These are phyloP conservation scores for Yarrowia yakushimensis DNA, from an alignment of 805 yeast species.

Conservation along the genomic window DNA sequence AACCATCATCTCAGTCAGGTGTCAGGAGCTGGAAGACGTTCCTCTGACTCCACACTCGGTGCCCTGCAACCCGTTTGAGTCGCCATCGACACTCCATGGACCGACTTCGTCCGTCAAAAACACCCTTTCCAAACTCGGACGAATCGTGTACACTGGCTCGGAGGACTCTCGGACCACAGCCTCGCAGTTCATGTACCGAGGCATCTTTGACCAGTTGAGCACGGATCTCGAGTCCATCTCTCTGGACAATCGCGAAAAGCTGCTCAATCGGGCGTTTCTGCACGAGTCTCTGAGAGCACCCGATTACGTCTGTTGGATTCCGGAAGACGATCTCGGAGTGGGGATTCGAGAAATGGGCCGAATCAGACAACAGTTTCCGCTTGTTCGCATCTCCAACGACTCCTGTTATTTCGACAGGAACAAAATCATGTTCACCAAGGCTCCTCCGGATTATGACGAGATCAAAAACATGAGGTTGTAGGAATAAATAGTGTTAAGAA, in stretches of 20 bases:
- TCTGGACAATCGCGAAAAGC: slow-evolving; percentile 32
- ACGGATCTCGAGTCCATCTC: slow-evolving; percentile 32
- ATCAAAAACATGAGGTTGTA: slow-evolving; percentile 30
- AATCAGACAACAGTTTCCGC: slow-evolving; percentile 32
- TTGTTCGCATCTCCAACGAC: slow-evolving; percentile 33
- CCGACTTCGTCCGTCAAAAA: no score
- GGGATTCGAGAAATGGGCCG: slow-evolving; percentile 38
- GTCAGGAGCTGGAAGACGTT: not conserved
- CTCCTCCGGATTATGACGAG: slow-evolving; percentile 35
- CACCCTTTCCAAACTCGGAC: slow-evolving; percentile 5
- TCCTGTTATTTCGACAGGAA: slow-evolving; percentile 35
- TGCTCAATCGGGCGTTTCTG: slow-evolving; percentile 34
- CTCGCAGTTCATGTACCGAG: slow-evolving; percentile 26
- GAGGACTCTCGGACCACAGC: slow-evolving; percentile 11
- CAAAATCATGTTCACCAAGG: slow-evolving; percentile 30
- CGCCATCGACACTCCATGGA: not conserved
- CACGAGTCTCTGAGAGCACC: slow-evolving; percentile 36
- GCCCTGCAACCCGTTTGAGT: not conserved
- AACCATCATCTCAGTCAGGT: not conserved
- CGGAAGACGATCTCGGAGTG: slow-evolving; percentile 42
- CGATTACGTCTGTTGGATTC: slow-evolving; percentile 45
- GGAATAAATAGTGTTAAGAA: no score
- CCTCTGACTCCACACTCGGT: not conserved
- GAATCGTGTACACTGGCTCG: slow-evolving; percentile 1
- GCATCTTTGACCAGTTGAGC: slow-evolving; percentile 34